phyloP scores from a whole-genome alignment of 2,329 filamentous ascomycete genomes.

The Exophiala spinifera region DNA sequence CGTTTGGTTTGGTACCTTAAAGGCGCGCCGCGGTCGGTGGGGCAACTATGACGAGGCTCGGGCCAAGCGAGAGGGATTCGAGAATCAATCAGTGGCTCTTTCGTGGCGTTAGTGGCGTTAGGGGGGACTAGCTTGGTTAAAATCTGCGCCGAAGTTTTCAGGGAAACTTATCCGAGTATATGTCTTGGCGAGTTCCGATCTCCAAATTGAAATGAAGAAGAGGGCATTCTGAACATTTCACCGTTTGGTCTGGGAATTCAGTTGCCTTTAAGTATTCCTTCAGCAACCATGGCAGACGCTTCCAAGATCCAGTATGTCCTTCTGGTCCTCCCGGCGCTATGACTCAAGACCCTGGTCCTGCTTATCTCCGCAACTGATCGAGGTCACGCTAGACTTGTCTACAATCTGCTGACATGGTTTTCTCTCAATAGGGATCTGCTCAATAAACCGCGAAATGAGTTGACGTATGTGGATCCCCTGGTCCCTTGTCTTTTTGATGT shows the following conservation, averaged over 20 bases:
- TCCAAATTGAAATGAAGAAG: conserved; percentile 4
- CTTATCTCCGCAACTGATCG: conserved; percentile 12
- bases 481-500: conserved; percentile 17
- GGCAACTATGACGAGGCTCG: neutral
- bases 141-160: neutral
- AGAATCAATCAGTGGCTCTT: neutral
- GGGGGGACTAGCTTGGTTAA: no score
- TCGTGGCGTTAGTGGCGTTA: no score
- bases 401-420: conserved; percentile 14
- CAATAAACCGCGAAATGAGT: conserved; percentile 81
- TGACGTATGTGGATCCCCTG: conserved; percentile 66
- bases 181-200: conserved; percentile 7
- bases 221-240: conserved; percentile 8
- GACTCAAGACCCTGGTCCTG: conserved; percentile 25
- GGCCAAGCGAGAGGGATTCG: neutral
- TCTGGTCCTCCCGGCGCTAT: conserved; percentile 19
- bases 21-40: neutral
- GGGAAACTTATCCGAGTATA: conserved; percentile 17
- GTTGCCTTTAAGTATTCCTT: conserved; percentile 25
- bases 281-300: conserved; percentile 58
- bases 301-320: conserved; percentile 65
- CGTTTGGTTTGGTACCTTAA: neutral
- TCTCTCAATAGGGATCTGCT: conserved; percentile 68
- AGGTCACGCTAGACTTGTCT: conserved; percentile 6
- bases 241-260: conserved; percentile 16